phyloP scores from a whole-genome alignment of 2,329 filamentous ascomycete species.

The Westerdykella sp. region DNA sequence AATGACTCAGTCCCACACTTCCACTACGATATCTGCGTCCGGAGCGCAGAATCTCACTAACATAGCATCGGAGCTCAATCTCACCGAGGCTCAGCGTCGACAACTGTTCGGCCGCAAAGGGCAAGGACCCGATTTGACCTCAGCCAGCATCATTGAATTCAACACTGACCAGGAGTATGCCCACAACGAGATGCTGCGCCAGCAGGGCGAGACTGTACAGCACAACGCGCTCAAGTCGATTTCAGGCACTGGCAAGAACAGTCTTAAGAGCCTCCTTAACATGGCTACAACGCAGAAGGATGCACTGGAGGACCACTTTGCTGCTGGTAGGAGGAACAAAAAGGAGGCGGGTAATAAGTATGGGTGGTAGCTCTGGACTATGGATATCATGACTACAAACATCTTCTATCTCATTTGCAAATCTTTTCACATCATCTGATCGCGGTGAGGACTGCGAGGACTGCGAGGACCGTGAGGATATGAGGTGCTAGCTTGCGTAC shows the following conservation, averaged over 20 bases:
- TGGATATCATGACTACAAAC: too few species aligned
- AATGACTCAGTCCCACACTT: neutral
- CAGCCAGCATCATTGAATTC: slow-evolving; percentile 71
- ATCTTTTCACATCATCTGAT: too few species aligned
- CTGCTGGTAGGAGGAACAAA: slow-evolving; percentile 69
- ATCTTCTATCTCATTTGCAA: too few species aligned
- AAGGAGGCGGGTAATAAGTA: slow-evolving; percentile 77
- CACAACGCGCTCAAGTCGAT: slow-evolving; percentile 80
- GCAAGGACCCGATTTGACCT: slow-evolving; percentile 41
- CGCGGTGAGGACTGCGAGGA: too few species aligned
- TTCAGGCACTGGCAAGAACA: slow-evolving; percentile 77
- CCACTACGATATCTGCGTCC: slow-evolving; percentile 6
- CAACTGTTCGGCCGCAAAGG: slow-evolving; percentile 76
- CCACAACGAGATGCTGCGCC: slow-evolving; percentile 71
- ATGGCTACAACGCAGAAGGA: slow-evolving; percentile 77
- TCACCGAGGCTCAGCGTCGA: slow-evolving; percentile 68
- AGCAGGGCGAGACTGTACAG: slow-evolving; percentile 60
- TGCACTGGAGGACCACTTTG: slow-evolving; percentile 87
- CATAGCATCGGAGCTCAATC: slow-evolving; percentile 71
- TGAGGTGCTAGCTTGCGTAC: too few species aligned
- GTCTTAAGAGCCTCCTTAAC: slow-evolving; percentile 77
- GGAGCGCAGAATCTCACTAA: slow-evolving; percentile 54
- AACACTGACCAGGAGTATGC: slow-evolving; percentile 83
- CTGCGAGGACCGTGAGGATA: too few species aligned
- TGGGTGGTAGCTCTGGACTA: slow-evolving; percentile 56